Conservation (phyloP, 139 green algal species). For the Tetraselmis chui region DNA sequence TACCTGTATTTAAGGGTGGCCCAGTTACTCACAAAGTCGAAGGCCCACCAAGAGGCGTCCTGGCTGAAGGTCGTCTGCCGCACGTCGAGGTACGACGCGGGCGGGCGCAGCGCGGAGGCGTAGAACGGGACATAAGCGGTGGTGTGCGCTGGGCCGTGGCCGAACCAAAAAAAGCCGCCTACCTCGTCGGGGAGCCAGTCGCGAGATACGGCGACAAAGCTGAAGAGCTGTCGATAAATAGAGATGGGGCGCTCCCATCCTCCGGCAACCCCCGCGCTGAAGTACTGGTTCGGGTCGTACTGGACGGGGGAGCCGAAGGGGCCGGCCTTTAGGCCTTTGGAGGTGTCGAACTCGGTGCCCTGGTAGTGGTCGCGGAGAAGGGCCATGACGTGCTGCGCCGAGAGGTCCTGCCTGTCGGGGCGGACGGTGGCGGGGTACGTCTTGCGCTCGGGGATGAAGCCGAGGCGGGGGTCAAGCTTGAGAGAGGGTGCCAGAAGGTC, state of each 20-base stretch:
- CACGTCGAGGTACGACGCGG: background rate
- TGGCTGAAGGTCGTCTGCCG: constrained; percentile 9
- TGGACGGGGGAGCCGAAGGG: constrained; percentile 12
- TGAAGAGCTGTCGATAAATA: constrained; percentile 6
- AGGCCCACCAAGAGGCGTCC: constrained; percentile 13
- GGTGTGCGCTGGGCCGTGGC: background rate
- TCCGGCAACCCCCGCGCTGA: background rate
- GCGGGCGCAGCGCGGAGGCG: background rate
- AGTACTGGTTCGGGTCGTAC: constrained; percentile 3
- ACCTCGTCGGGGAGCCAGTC: background rate
- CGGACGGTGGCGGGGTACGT: constrained; percentile 5
- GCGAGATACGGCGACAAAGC: background rate
- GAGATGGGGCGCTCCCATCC: constrained; percentile 10
- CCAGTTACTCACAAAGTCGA: constrained; percentile 17
- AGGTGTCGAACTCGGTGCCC: constrained; percentile 13
- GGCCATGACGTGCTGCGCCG: background rate
- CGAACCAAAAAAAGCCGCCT: constrained; percentile 5
- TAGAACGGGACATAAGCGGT: constrained; percentile 9
- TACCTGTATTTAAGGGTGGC: constrained; percentile 3
- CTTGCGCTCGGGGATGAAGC: background rate
- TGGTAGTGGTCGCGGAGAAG: constrained; percentile 12
- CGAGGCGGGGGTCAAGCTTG: background rate
- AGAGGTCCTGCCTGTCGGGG: background rate
- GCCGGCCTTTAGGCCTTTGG: constrained; percentile 2
- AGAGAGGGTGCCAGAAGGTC: background rate